Evolutionary conservation across 805 yeast species (phyloP), one percentile per base, ranked within the genome.

Genomic region (Nakazawaea peltata): DNA sequence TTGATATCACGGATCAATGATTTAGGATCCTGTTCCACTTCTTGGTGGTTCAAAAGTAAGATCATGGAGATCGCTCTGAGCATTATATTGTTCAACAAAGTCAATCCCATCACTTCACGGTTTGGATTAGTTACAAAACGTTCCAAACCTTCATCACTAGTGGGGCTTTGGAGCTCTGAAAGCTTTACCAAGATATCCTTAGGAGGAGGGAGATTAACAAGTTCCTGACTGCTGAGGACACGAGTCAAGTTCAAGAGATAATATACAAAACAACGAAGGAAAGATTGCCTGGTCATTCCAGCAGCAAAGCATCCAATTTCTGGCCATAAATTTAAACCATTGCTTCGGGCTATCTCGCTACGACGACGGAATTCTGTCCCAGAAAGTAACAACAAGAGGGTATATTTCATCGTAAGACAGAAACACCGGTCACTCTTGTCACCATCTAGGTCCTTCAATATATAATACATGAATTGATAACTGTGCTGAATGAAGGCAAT

Each of bases 151-250:
- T 24, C 28, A 19, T 30, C 34, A 7, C 19, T 19, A 11, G 25
- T 6, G 5, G 25, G 5, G 16, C 30, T 16, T 15, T 35, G 28
- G 12, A 35, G 30, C 8, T 30, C 34, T 13, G 38, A 35, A 10
- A 30, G 11, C 17, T 29, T 35, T n/a, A 28, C 5, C 18, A n/a
- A 12, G 13, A n/a, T 16, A 5, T 17, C 19, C 5, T 15, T 18
- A 6, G 10, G 9, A 15, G 17, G 17, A 3, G 28, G 17, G 16
- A n/a, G n/a, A n/a, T n/a, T n/a, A n/a, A n/a, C n/a, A n/a, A n/a
- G n/a, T n/a, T n/a, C n/a, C n/a, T n/a, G n/a, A n/a, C n/a, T n/a
- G n/a, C n/a, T n/a, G n/a, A n/a, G n/a, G n/a, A n/a, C n/a, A n/a
- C n/a, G n/a, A n/a, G 23, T 21, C 10, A 21, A 21, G 10, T 10